Conservation (phyloP, 2,329 filamentous ascomycete species). For the Mycogone perniciosa region DNA sequence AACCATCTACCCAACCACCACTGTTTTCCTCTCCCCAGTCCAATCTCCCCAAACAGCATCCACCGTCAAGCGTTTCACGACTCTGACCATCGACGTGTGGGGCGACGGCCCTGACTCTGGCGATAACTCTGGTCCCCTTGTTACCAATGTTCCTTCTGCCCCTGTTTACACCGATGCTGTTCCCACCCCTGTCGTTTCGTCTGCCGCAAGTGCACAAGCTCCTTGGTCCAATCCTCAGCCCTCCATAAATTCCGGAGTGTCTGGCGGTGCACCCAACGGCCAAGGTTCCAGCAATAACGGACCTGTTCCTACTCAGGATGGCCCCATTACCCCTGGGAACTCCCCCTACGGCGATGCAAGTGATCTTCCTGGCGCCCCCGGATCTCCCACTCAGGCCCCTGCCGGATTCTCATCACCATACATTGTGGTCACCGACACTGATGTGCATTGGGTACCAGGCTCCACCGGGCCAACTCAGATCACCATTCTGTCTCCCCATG, state of each 20-base stretch:
- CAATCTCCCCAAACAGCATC: constrained; percentile 14
- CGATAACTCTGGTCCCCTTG: constrained; percentile 9
- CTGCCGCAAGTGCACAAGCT: constrained; percentile 13
- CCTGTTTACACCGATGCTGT: constrained; percentile 14
- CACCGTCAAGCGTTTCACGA: constrained; percentile 27
- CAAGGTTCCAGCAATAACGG: constrained; percentile 5
- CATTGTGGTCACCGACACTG: constrained; percentile 20
- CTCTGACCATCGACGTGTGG: constrained; percentile 32
- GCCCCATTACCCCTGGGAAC: neutral
- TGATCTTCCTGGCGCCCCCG: neutral
- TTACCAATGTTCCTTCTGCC: constrained; percentile 13
- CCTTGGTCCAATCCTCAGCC: constrained; percentile 16
- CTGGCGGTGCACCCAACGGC: constrained; percentile 12
- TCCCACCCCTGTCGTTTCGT: constrained; percentile 11
- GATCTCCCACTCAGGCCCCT: constrained; percentile 4
- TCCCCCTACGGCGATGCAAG: constrained; percentile 1
- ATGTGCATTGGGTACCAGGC: constrained; percentile 17
- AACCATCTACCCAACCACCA: constrained; percentile 21
- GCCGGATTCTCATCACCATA: constrained; percentile 9
- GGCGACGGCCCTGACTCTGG: constrained; percentile 15
- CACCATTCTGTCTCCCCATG: constrained; percentile 19
- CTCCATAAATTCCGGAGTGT: constrained; percentile 9
- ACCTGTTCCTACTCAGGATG: neutral
- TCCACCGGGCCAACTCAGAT: constrained; percentile 15
- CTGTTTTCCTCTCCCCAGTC: constrained; percentile 21